Evolutionary conservation across 306 rosid genomes (phyloP).

Genomic region (Quercus agrifolia): DNA sequence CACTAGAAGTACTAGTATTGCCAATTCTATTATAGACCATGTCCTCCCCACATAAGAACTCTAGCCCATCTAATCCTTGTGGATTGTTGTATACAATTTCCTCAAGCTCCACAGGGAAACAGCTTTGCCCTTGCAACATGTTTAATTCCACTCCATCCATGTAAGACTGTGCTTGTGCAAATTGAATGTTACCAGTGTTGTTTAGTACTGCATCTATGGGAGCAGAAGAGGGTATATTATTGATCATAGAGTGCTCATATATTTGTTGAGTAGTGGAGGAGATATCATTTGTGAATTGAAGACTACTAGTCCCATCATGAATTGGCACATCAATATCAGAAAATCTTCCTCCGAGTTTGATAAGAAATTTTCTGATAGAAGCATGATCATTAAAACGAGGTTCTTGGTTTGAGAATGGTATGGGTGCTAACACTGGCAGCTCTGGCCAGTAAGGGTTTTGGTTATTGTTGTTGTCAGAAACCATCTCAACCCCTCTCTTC

Average conservation of each 20-base stretch:
- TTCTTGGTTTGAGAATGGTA: slow-evolving; percentile 30
- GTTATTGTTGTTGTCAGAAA: slow-evolving; percentile 14
- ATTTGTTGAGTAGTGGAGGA: slow-evolving; percentile 19
- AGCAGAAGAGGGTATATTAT: slow-evolving; percentile 23
- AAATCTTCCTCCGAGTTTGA: slow-evolving; percentile 71
- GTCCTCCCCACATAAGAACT: slow-evolving; percentile 48
- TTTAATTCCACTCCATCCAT: slow-evolving; percentile 6
- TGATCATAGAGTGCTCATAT: slow-evolving; percentile 8
- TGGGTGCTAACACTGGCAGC: slow-evolving; percentile 37
- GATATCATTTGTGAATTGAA: slow-evolving; percentile 23
- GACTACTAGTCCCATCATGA: slow-evolving; percentile 16
- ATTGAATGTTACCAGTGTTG: slow-evolving; percentile 21
- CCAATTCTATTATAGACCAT: slow-evolving; percentile 19
- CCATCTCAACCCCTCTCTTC: slow-evolving; percentile 22
- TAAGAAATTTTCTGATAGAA: slow-evolving; percentile 47
- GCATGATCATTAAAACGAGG: slow-evolving; percentile 50
- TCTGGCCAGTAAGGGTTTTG: slow-evolving; percentile 64
- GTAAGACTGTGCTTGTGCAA: slow-evolving; percentile 22
- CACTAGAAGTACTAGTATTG: slow-evolving; percentile 15
- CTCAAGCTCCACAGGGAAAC: slow-evolving; percentile 24
- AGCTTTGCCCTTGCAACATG: slow-evolving; percentile 45
- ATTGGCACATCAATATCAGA: slow-evolving; percentile 30
- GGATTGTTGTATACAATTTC: slow-evolving; percentile 36
- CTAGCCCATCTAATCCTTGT: slow-evolving; percentile 47
- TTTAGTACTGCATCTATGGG: slow-evolving; percentile 4